A percentile compares a stretch with the other conserved stretches of the same genome.
phyloP scores from a whole-genome alignment of 1,284 basidiomycete genomes.

The Ustilago shanxiensis region DNA sequence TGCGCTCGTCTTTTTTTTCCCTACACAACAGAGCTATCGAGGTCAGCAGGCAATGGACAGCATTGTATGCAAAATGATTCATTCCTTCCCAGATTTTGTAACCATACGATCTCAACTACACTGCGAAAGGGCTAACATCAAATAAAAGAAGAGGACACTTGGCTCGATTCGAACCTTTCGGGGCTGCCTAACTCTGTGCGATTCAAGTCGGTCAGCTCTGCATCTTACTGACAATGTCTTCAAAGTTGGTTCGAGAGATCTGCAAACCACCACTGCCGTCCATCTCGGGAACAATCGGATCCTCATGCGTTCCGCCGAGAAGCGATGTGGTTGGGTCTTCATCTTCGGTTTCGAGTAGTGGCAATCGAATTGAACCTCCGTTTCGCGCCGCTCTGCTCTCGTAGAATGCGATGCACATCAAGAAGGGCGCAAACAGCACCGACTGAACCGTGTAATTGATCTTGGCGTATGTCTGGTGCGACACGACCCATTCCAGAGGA shows the following conservation, averaged over 20 bases:
- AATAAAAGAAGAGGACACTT: neutral
- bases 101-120: neutral
- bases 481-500: slow-evolving; percentile 81
- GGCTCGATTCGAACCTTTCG: neutral
- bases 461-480: slow-evolving; percentile 49
- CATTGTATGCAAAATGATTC: slow-evolving; percentile 55
- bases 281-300: slow-evolving; percentile 54
- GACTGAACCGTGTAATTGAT: slow-evolving; percentile 54
- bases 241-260: slow-evolving; percentile 49
- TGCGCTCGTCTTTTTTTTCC: neutral
- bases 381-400: slow-evolving; percentile 44
- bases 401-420: slow-evolving; percentile 60
- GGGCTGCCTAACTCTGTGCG: neutral
- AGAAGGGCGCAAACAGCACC: slow-evolving; percentile 51
- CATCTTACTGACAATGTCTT: slow-evolving; percentile 40
- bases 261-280: slow-evolving; percentile 41
- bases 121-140: neutral
- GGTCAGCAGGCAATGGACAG: slow-evolving; percentile 65
- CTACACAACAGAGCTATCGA: slow-evolving; percentile 60
- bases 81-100: slow-evolving; percentile 5
- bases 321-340: slow-evolving; percentile 21
- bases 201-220: slow-evolving; percentile 7
- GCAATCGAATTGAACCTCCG: slow-evolving; percentile 42
- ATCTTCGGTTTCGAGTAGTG: slow-evolving; percentile 22
- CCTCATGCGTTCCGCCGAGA: slow-evolving; percentile 38